Conservation (phyloP, 768 basidiomycete species). For the button mushroom (Agaricus bisporus) region DNA sequence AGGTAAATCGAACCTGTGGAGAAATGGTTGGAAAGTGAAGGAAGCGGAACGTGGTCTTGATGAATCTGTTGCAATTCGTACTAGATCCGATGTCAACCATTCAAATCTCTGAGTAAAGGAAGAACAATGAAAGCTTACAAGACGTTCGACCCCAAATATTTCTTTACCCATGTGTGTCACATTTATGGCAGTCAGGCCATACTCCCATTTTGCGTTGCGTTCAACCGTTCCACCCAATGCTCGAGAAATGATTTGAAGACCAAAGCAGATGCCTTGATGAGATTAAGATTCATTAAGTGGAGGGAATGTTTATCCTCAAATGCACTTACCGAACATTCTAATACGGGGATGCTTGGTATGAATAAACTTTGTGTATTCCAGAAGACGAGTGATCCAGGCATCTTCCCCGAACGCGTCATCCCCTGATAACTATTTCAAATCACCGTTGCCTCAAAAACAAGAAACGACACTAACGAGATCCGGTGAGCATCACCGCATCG, state of each 20-base stretch:
- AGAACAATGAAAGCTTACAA: slow-evolving; percentile 18
- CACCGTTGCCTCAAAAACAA: no score
- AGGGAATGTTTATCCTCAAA: neutral
- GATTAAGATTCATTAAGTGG: slow-evolving; percentile 30
- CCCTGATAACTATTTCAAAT: no score
- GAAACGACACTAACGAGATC: no score
- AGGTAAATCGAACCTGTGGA: slow-evolving; percentile 35
- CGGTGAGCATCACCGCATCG: no score
- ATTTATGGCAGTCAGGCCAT: slow-evolving; percentile 61
- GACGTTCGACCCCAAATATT: slow-evolving; percentile 50
- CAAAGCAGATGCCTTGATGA: slow-evolving; percentile 79
- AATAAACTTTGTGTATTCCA: slow-evolving; percentile 49
- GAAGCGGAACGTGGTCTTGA: slow-evolving; percentile 72
- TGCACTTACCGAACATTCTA: slow-evolving; percentile 62
- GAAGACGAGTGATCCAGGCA: slow-evolving; percentile 71
- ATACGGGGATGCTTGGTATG: slow-evolving; percentile 45
- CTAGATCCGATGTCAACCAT: neutral
- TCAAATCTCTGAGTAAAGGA: neutral
- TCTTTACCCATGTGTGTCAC: slow-evolving; percentile 65
- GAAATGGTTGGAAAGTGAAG: slow-evolving; percentile 29
- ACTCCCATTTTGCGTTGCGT: slow-evolving; percentile 66
- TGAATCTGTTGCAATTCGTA: slow-evolving; percentile 85
- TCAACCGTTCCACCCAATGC: slow-evolving; percentile 72
- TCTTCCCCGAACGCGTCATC: slow-evolving; percentile 56
- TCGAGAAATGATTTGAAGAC: slow-evolving; percentile 68